A percentile compares a stretch with the other conserved stretches of the same genome.
phyloP scores from a whole-genome alignment of 768 basidiomycete genomes.

The Lactarius pseudohatsudake region DNA sequence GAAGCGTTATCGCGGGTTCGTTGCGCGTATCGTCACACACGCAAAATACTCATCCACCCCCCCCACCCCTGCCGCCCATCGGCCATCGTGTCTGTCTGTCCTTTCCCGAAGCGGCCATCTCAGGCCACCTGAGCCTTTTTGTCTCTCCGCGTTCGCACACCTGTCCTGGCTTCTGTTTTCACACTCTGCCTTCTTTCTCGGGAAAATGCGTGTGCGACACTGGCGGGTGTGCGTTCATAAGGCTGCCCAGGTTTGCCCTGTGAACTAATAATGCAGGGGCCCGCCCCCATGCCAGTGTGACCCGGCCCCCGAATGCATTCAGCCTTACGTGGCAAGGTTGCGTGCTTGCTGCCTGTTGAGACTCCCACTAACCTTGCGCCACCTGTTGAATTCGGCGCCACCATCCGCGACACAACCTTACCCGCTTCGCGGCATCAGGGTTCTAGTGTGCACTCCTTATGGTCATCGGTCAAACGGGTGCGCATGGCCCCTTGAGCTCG shows the following conservation, averaged over 20 bases:
- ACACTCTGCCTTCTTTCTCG: constrained; percentile 3
- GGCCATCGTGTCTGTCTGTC: background rate
- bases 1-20: background rate
- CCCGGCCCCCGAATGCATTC: background rate
- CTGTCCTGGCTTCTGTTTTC: background rate
- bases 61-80: constrained; percentile 1
- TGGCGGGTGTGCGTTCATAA: background rate
- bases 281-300: too few species aligned
- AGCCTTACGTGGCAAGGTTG: constrained; percentile 1
- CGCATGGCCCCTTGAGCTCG: background rate
- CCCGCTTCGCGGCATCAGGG: background rate
- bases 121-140: background rate
- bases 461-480: background rate
- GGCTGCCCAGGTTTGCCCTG: background rate
- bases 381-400: constrained; percentile 1
- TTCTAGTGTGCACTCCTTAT: background rate
- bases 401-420: constrained; percentile 6
- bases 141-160: background rate
- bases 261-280: background rate
- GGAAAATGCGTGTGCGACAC: background rate
- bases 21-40: background rate
- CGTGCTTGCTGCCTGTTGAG: background rate
- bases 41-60: background rate
- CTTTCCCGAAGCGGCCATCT: background rate
- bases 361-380: background rate